These are phyloP conservation scores for Beta vulgaris DNA, from an alignment of 148 eudicot species.

Conservation along the genomic window DNA sequence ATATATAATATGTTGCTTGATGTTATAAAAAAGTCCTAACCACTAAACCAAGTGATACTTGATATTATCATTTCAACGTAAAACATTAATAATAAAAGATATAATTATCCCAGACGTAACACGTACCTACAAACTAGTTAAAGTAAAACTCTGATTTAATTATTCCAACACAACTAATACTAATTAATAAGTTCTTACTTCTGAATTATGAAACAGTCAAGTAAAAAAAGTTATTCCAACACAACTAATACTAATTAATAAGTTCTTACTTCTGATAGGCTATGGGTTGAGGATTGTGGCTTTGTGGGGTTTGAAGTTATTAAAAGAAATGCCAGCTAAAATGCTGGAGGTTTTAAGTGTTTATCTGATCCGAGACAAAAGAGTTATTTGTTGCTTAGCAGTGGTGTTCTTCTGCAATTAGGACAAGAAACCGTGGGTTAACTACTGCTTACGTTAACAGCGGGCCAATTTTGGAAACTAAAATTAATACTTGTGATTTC, in stretches of 20 bases:
- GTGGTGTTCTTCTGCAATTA: neutral
- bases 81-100: too few species aligned
- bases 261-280: too few species aligned
- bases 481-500: neutral
- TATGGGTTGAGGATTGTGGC: neutral
- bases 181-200: too few species aligned
- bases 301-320: neutral
- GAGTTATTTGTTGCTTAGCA: neutral
- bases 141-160: too few species aligned
- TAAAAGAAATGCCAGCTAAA: neutral
- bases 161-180: too few species aligned
- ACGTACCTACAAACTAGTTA: too few species aligned
- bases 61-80: too few species aligned
- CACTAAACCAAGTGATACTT: too few species aligned
- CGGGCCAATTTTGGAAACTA: neutral
- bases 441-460: neutral
- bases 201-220: neutral
- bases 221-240: neutral
- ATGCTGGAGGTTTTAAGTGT: neutral
- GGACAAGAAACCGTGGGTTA: constrained; percentile 15
- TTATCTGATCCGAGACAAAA: constrained; percentile 3
- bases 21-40: too few species aligned
- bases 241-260: too few species aligned
- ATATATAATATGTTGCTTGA: too few species aligned
- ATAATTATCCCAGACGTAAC: too few species aligned